phyloP scores from a whole-genome alignment of 1,284 basidiomycete species.

The Moesziomyces globuligerus region DNA sequence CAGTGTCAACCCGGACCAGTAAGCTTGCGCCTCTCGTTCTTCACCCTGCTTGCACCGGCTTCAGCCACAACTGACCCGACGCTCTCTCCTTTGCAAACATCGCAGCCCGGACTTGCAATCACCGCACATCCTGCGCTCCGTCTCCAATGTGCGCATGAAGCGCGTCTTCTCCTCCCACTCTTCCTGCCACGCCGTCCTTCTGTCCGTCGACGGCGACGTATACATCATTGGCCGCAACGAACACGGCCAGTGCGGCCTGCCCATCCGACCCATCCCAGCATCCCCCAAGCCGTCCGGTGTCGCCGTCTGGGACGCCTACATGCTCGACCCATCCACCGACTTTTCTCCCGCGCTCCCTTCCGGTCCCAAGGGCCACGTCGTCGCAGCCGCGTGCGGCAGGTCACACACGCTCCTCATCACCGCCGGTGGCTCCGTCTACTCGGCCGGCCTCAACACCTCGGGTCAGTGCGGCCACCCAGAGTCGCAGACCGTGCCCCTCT shows the following conservation, averaged over 20 bases:
- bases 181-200: constrained; percentile 49
- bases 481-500: constrained; percentile 77
- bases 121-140: constrained; percentile 86
- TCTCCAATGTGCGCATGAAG: constrained; percentile 75
- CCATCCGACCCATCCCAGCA: constrained; percentile 30
- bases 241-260: constrained; percentile 66
- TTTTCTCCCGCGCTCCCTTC: constrained; percentile 71
- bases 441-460: constrained; percentile 81
- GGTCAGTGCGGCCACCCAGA: constrained; percentile 83
- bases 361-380: constrained; percentile 75
- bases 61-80: not conserved
- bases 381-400: constrained; percentile 82
- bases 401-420: constrained; percentile 85
- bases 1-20: constrained; percentile 35
- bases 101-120: constrained; percentile 79
- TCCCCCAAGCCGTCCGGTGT: constrained; percentile 70
- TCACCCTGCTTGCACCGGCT: not conserved
- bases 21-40: constrained; percentile 9
- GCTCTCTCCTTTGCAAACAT: not conserved
- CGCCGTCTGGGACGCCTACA: constrained; percentile 75
- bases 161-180: constrained; percentile 55
- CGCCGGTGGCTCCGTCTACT: constrained; percentile 82
- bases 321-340: constrained; percentile 45
- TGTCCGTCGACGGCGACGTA: constrained; percentile 75
- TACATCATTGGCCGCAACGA: constrained; percentile 87